Percentiles rank a stretch among this genome's conserved stretches.
Conservation (phyloP, 306 rosid genomes). For the Erythrophleum fordii region DNA sequence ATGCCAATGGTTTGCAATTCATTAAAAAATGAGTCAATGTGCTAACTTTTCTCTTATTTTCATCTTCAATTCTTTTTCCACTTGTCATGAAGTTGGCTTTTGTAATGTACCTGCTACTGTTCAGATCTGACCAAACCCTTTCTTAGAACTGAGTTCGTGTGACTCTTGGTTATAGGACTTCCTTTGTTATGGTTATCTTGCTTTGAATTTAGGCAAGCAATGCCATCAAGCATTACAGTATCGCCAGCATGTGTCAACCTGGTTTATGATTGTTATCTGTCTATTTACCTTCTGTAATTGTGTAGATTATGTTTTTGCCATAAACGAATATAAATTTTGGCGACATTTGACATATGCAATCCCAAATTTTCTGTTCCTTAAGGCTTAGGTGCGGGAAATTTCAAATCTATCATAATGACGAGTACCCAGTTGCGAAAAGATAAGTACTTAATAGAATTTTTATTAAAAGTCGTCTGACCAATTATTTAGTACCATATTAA, state of each 20-base stretch:
- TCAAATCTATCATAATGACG: not conserved
- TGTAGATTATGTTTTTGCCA: not conserved
- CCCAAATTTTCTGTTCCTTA: not conserved
- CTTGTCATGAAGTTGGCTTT: conserved; percentile 39
- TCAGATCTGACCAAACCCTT: conserved; percentile 22
- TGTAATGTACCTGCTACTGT: conserved; percentile 28
- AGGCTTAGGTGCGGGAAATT: not conserved
- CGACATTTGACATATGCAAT: not conserved
- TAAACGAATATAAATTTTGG: not conserved
- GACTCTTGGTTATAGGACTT: conserved; percentile 31
- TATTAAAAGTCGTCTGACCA: not conserved
- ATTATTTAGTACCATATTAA: not conserved
- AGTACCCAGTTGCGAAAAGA: not conserved
- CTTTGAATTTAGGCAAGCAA: conserved; percentile 20
- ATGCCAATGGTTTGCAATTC: conserved; percentile 86
- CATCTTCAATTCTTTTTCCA: conserved; percentile 34
- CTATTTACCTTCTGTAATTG: not conserved
- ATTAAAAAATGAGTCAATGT: conserved; percentile 63
- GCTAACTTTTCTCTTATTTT: conserved; percentile 19
- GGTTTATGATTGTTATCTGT: conserved; percentile 5
- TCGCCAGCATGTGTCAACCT: conserved; percentile 7
- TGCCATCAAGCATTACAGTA: not conserved
- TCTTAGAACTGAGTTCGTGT: conserved; percentile 23
- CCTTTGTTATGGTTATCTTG: conserved; percentile 22
- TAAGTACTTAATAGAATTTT: not conserved